A percentile compares a stretch with the other conserved stretches of the same genome.
Conservation (phyloP, 495 filamentous ascomycete genomes). For the Tuber borchii region DNA sequence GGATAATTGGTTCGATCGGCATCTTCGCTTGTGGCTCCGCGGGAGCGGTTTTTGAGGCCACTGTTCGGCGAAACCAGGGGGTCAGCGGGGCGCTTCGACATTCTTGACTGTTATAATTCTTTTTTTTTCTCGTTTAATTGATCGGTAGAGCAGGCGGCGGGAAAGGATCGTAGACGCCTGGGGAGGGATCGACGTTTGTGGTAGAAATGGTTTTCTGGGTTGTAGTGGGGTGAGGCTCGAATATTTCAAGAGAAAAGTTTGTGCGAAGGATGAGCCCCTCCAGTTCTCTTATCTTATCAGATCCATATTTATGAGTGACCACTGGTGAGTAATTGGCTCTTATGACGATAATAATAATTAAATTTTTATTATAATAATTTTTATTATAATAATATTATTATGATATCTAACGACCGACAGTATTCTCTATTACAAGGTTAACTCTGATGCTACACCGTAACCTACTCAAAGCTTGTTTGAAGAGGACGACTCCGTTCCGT, state of each 20-base stretch:
- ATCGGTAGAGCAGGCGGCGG: background rate
- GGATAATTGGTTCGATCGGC: conserved; percentile 5
- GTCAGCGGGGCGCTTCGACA: conserved; percentile 48
- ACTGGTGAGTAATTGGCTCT: background rate
- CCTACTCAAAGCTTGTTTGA: no score
- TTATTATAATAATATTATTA: no score
- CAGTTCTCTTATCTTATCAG: background rate
- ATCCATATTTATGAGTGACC: background rate
- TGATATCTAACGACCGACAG: background rate
- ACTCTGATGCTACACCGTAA: no score
- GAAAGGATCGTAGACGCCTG: background rate
- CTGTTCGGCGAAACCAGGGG: conserved; percentile 18
- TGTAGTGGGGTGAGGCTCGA: background rate
- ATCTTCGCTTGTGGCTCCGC: conserved; percentile 16
- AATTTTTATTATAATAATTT: no score
- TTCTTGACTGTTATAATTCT: conserved; percentile 1
- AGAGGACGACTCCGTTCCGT: no score
- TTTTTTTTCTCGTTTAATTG: background rate
- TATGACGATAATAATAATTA: no score
- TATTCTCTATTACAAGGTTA: background rate
- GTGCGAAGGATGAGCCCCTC: background rate
- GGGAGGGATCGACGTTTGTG: background rate
- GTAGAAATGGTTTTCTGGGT: background rate
- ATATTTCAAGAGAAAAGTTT: background rate
- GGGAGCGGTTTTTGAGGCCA: conserved; percentile 45